Percentiles rank a stretch among this genome's conserved stretches.
Evolutionary conservation across 805 yeast species (phyloP).

Genomic region (Spencermartinsiella europaea): DNA sequence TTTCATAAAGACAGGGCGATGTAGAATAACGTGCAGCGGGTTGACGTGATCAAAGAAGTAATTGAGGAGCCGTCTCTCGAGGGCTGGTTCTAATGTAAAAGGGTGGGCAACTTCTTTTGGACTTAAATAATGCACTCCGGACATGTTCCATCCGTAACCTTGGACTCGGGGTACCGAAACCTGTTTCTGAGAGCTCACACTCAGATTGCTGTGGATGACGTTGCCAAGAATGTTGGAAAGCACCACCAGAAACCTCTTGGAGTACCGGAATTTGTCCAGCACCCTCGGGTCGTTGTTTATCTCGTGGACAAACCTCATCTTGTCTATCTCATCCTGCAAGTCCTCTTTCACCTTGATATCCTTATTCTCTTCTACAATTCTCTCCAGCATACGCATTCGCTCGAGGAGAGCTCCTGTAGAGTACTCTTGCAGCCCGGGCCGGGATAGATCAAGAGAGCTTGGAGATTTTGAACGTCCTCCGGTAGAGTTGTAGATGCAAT

Average conservation of each 20-base stretch:
- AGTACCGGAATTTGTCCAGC: slow-evolving; percentile 16
- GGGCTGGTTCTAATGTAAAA: slow-evolving; percentile 17
- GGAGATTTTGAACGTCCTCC: too few relatives aligned
- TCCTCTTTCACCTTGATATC: background rate
- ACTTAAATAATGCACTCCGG: slow-evolving; percentile 48
- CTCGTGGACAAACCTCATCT: background rate
- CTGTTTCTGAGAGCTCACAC: slow-evolving; percentile 14
- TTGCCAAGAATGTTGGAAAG: slow-evolving; percentile 20
- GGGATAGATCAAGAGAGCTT: background rate
- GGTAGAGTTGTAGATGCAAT: slow-evolving; percentile 12
- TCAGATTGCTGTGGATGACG: slow-evolving; percentile 12
- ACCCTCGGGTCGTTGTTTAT: background rate
- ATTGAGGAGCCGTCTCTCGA: slow-evolving; percentile 29
- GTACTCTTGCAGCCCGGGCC: background rate
- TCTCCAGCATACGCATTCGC: background rate
- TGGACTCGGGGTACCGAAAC: slow-evolving; percentile 51
- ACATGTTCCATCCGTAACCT: slow-evolving; percentile 61
- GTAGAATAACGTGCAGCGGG: slow-evolving; percentile 48
- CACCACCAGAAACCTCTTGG: slow-evolving; percentile 14
- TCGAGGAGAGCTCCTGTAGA: background rate
- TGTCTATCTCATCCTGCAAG: background rate
- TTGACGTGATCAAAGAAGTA: slow-evolving; percentile 47
- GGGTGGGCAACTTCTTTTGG: slow-evolving; percentile 23
- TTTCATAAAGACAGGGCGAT: slow-evolving; percentile 48
- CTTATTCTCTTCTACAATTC: background rate